Base-by-base conservation (phyloP, 139 green algal species). In the Deuterostichococcus epilithicus region DNA sequence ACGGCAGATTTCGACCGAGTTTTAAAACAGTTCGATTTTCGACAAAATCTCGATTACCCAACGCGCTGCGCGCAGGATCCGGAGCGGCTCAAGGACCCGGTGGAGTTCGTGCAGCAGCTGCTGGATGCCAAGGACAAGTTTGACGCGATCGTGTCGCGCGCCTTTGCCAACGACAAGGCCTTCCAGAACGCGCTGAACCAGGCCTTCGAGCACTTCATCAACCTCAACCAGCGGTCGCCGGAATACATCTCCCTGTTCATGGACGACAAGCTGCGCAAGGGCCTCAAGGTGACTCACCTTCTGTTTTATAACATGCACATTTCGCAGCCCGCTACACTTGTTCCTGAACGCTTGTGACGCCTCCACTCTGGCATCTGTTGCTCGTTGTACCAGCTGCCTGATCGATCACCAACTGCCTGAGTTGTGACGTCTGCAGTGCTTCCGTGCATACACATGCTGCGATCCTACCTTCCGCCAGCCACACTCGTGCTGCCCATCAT, bases 161-260 rank as follows among this genome's bases (percentile, higher is more conserved):
- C 88, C 2, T 97, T 98, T 70, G 32, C 63, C 20, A 87, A 88
- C 28, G 95, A 99, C 89, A 97, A 96, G 84, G 83, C 78, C 13
- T 98, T 99, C 84, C 83, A 91, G 66, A 92, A 96, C 73, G 83
- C 91, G 22, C 76, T 98, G 68, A 97, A 97, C 85, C 83, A 88
- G 42, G 84, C 80, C 5, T 99, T 98, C 85, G 94, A 99, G 88
- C 68, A 84, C 72, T 98, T 98, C 80, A 80, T 99, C 80, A 99
- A 99, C 87, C 80, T 96, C 15, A 95, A 94, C 82, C 73, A 80
- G 37, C 86, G 95, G 45, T 91, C 89, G 10, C 92, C 96, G 0
- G 96, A 99, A 87, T 98, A 91, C 88, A 92, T 99, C 71, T 97
- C 90, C 3, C 87, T 98, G 13, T 99, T 94, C 90, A 95, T 99